phyloP scores from a whole-genome alignment of 345 rosid species.

The Salix brachista region DNA sequence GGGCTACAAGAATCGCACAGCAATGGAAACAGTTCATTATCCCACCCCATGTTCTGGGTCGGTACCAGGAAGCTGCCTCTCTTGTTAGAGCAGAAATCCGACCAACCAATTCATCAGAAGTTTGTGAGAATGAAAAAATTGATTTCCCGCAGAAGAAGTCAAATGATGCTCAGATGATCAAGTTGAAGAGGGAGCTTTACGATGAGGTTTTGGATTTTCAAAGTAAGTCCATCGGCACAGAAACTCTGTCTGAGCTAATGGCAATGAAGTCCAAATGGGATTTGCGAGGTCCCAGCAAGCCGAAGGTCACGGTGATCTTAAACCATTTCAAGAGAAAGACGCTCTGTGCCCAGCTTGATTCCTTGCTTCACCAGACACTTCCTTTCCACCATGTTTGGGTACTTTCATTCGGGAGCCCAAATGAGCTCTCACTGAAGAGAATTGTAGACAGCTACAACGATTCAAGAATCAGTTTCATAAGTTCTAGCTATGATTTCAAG shows the following conservation, averaged over 20 bases:
- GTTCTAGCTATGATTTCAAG: conserved; percentile 89
- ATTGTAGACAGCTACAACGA: conserved; percentile 81
- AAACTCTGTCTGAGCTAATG: conserved; percentile 66
- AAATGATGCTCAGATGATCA: conserved; percentile 64
- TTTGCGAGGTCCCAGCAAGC: conserved; percentile 47
- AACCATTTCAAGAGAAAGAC: conserved; percentile 98
- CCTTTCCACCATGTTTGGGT: conserved; percentile 96
- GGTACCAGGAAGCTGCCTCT: conserved; percentile 56
- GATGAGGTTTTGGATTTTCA: conserved; percentile 63
- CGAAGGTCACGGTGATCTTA: conserved; percentile 77
- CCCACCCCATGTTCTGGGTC: conserved; percentile 59
- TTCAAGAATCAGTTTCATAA: conserved; percentile 81
- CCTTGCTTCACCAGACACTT: conserved; percentile 77
- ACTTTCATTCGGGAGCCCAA: conserved; percentile 84
- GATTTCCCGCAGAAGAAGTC: conserved; percentile 91
- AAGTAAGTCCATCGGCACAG: conserved; percentile 53
- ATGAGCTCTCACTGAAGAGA: conserved; percentile 58
- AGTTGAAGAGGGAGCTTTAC: conserved; percentile 68
- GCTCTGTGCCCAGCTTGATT: conserved; percentile 85
- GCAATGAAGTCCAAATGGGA: conserved; percentile 86
- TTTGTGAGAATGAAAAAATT: conserved; percentile 84
- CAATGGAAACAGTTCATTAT: conserved; percentile 67
- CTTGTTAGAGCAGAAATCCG: conserved; percentile 27
- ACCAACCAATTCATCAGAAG: conserved; percentile 42
- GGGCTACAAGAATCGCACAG: conserved; percentile 81